Base-by-base conservation (phyloP, 129 eudicot genomes). In the Tagetes erecta region DNA sequence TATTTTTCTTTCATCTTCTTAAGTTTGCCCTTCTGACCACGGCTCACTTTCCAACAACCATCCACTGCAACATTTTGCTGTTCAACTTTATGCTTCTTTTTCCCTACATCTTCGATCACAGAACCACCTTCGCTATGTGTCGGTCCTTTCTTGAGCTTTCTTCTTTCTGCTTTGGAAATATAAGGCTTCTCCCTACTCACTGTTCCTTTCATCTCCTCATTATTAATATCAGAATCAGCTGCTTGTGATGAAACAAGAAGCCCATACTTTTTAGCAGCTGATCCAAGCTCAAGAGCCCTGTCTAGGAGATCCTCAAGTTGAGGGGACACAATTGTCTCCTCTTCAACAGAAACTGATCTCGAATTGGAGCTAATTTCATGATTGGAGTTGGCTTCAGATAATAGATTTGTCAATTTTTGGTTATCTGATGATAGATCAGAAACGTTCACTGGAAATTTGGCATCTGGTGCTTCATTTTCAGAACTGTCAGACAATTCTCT, bases 1-100 rank as follows among this genome's bases (percentile, higher is more conserved):
- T 94, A 94, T 75, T 90, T 94, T 71, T 93, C 98, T 86, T 94
- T 94, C 80, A 94, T 90, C 84, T 94, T 94, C 86, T 94, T 94
- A 40, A 94, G 88, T 81, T 94, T 94, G 64, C 92, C 82, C 77
- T 68, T 94, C 84, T 94, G 97, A 12, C 98, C 98, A 73, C 98
- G 96, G 50, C 87, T 83, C 50, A 79, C 63, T 83, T 94, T 94
- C 38, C 84, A 91, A 76, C 85, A 85, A 76, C 82, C 86, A 57
- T 72, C 86, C 52, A 85, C 70, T 14, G 81, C 81, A 71, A 59
- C 82, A 77, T 68, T 60, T 82, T 86, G 81, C 34, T 81, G 87
- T 30, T 39, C 79, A 5, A 14, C 20, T 38, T 80, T 52, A 42
- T 76, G 27, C 68, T 67, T 76, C 75, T 67, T 59, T 55, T 46